Evolutionary conservation across 352 stramenopile genomes (phyloP).

Genomic region (Phytophthora macrochlamydospora): DNA sequence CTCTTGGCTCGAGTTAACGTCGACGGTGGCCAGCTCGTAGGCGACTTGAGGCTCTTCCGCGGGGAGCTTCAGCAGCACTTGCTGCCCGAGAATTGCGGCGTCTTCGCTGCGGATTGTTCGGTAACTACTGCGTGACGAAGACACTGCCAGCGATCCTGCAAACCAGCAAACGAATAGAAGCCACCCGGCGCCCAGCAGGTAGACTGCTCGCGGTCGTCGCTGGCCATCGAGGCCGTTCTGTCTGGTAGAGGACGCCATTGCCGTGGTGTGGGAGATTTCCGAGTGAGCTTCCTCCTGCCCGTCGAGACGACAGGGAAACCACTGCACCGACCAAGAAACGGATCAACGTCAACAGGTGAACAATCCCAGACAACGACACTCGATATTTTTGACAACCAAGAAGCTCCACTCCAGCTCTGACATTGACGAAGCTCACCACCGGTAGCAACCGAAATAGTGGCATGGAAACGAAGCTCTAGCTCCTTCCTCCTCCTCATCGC

Average conservation of each 20-base stretch:
- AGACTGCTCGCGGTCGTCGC: conserved; percentile 21
- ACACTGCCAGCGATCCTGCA: conserved; percentile 22
- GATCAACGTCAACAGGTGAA: conserved; percentile 7
- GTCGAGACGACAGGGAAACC: background rate
- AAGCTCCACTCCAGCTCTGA: background rate
- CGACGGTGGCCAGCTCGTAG: conserved; percentile 13
- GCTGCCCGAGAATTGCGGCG: conserved; percentile 15
- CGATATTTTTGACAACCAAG: background rate
- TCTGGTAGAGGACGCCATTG: conserved; percentile 20
- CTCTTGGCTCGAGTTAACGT: conserved; percentile 26
- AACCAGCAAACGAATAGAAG: conserved; percentile 39
- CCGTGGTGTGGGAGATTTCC: conserved; percentile 17
- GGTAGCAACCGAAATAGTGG: conserved; percentile 3
- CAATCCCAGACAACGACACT: conserved; percentile 11
- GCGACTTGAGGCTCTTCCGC: conserved; percentile 5
- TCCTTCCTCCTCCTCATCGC: too few relatives aligned
- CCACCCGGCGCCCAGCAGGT: conserved; percentile 29
- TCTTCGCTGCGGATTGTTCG: conserved; percentile 17
- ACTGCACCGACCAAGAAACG: background rate
- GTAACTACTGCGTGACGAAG: conserved; percentile 7
- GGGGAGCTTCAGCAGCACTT: conserved; percentile 29
- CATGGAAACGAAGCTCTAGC: too few relatives aligned
- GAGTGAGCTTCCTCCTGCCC: conserved; percentile 2
- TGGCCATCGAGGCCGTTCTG: background rate
- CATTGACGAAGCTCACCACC: conserved; percentile 1